These are phyloP conservation scores for Saccharomycopsis guyanensis DNA, from an alignment of 805 yeast genomes.

Conservation along the genomic window DNA sequence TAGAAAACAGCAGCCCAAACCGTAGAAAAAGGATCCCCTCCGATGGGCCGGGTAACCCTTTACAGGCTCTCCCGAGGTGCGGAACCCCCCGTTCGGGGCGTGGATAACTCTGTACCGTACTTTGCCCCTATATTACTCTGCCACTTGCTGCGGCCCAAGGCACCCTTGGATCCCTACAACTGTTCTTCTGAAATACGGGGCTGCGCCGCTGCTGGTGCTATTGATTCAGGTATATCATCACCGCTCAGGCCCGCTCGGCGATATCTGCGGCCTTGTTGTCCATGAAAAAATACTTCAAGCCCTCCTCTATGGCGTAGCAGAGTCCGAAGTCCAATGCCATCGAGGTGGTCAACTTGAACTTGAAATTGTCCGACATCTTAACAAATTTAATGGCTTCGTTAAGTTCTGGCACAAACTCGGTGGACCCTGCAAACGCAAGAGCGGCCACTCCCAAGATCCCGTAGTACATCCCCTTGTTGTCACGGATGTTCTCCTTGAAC, in stretches of 20 bases:
- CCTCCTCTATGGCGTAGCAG: slow-evolving; percentile 69
- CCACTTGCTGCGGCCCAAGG: neutral
- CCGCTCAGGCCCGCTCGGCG: slow-evolving; percentile 44
- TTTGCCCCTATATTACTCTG: neutral
- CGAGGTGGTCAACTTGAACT: slow-evolving; percentile 63
- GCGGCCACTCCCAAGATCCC: slow-evolving; percentile 89
- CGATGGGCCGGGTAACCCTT: neutral
- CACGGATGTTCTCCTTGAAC: slow-evolving; percentile 82
- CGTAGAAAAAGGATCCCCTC: neutral
- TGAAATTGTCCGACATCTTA: slow-evolving; percentile 70
- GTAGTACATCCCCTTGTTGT: slow-evolving; percentile 94
- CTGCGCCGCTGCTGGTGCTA: no score
- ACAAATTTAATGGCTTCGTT: slow-evolving; percentile 91
- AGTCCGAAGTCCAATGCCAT: slow-evolving; percentile 70
- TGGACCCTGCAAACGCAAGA: slow-evolving; percentile 82
- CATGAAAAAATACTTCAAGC: slow-evolving; percentile 80
- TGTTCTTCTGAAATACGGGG: no score
- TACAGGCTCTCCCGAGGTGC: no score
- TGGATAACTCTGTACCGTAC: no score
- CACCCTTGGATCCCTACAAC: neutral
- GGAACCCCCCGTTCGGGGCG: no score
- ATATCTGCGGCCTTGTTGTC: slow-evolving; percentile 90
- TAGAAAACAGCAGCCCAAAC: neutral
- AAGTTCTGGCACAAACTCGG: slow-evolving; percentile 90
- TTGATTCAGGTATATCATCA: no score